Evolutionary conservation across 306 rosid species (phyloP).

Genomic region (Chamaecrista fasciculata): DNA sequence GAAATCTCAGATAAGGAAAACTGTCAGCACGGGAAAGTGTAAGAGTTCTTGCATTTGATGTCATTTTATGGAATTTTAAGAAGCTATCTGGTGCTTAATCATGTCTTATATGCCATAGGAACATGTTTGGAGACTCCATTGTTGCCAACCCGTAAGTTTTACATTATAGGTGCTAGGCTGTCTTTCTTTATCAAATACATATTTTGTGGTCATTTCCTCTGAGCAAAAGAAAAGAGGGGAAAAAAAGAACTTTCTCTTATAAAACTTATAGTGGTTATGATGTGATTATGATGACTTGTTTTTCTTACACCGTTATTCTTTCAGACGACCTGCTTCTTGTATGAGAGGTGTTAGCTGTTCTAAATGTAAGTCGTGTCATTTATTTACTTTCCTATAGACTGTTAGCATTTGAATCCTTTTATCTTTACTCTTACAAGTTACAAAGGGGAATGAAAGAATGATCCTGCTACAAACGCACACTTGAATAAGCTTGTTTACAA

Average conservation of each 20-base stretch:
- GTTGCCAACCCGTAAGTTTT: conserved; percentile 48
- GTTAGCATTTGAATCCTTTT: background rate
- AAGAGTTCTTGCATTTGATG: conserved; percentile 20
- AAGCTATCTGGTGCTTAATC: background rate
- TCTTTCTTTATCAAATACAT: background rate
- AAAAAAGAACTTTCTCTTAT: too few relatives aligned
- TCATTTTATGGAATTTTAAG: background rate
- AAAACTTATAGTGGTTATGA: background rate
- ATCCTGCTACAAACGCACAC: background rate
- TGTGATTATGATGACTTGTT: conserved; percentile 28
- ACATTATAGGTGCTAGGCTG: background rate
- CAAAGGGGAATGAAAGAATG: background rate
- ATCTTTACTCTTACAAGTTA: background rate
- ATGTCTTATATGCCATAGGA: conserved; percentile 36
- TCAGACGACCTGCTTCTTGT: conserved; percentile 46
- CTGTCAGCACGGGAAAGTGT: conserved; percentile 41
- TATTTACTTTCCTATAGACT: background rate
- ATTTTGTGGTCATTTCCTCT: background rate
- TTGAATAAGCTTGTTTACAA: background rate
- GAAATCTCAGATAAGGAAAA: background rate
- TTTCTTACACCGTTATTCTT: conserved; percentile 2
- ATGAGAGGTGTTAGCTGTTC: conserved; percentile 30
- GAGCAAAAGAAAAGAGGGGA: background rate
- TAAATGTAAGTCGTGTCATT: conserved; percentile 34
- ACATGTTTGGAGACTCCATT: conserved; percentile 56